Percentiles rank a stretch among this genome's conserved stretches.
Conservation (phyloP, 2,329 filamentous ascomycete species). For the Arthrobotrys megalospora region DNA sequence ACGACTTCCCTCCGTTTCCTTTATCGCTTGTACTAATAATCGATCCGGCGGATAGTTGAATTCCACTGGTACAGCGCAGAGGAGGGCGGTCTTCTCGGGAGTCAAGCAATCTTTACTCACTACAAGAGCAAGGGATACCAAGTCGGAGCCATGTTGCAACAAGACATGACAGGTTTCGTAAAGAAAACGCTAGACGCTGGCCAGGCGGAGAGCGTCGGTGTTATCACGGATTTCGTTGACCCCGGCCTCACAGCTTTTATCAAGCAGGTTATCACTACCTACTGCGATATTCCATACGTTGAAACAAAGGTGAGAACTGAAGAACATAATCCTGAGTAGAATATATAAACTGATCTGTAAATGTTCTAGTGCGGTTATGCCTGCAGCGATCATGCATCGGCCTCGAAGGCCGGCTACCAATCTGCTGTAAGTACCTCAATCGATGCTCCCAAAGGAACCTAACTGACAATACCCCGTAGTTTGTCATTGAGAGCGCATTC, state of each 20-base stretch:
- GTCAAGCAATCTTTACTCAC: conserved; percentile 86
- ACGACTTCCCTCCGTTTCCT: background rate
- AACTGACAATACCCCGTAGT: conserved; percentile 72
- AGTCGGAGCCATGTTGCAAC: conserved; percentile 96
- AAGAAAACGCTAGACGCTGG: conserved; percentile 86
- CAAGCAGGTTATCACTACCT: conserved; percentile 86
- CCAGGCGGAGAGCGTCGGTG: conserved; percentile 85
- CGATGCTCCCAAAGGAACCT: background rate
- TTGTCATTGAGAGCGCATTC: conserved; percentile 82
- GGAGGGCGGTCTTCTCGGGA: conserved; percentile 87
- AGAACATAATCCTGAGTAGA: background rate
- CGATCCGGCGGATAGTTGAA: conserved; percentile 82
- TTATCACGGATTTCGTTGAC: conserved; percentile 94
- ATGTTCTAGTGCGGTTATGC: conserved; percentile 74
- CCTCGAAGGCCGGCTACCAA: conserved; percentile 77
- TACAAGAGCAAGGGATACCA: conserved; percentile 82
- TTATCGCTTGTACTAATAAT: conserved; percentile 27
- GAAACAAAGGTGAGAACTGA: conserved; percentile 73
- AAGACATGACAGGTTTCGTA: conserved; percentile 96
- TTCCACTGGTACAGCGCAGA: conserved; percentile 98
- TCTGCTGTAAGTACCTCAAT: conserved; percentile 68
- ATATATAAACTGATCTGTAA: background rate
- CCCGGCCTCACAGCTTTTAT: conserved; percentile 86
- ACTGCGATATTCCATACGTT: conserved; percentile 89
- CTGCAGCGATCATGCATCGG: conserved; percentile 79